A percentile compares a stretch with the other conserved stretches of the same genome.
Conservation (phyloP, 345 rosid species). For the Salix koriyanagi region DNA sequence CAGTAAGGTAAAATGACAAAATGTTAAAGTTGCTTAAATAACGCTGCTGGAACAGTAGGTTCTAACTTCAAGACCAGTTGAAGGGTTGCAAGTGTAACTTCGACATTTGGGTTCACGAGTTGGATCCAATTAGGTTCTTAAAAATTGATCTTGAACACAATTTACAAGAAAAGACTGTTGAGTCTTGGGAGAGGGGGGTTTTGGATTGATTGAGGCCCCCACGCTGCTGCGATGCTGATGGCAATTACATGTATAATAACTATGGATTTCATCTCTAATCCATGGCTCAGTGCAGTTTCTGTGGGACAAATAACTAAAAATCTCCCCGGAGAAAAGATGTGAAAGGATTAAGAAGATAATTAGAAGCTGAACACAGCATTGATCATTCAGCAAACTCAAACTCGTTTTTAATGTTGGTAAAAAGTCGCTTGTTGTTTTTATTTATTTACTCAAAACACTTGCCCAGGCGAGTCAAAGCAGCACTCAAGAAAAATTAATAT, state of each 20-base stretch:
- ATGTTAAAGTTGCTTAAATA: background rate
- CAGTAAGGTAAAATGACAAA: background rate
- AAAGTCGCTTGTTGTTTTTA: background rate
- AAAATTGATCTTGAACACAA: constrained; percentile 13
- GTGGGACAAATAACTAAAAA: no score
- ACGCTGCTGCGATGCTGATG: background rate
- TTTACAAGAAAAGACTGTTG: constrained; percentile 28
- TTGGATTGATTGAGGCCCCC: background rate
- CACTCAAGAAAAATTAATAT: background rate
- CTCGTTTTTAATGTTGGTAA: background rate
- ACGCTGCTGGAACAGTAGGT: background rate
- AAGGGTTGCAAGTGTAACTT: constrained; percentile 5
- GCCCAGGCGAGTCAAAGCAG: background rate
- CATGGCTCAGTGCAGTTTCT: background rate
- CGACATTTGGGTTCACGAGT: constrained; percentile 33
- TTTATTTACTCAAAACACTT: background rate
- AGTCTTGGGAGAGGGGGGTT: background rate
- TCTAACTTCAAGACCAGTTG: background rate
- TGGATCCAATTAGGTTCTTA: constrained; percentile 6
- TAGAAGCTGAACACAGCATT: background rate
- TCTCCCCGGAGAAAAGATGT: background rate
- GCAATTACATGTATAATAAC: background rate
- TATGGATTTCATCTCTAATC: background rate
- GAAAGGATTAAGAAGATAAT: background rate
- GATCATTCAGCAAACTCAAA: background rate